Evolutionary conservation across 129 eudicot species (phyloP).

Genomic region (Gnaphalium uliginosum): DNA sequence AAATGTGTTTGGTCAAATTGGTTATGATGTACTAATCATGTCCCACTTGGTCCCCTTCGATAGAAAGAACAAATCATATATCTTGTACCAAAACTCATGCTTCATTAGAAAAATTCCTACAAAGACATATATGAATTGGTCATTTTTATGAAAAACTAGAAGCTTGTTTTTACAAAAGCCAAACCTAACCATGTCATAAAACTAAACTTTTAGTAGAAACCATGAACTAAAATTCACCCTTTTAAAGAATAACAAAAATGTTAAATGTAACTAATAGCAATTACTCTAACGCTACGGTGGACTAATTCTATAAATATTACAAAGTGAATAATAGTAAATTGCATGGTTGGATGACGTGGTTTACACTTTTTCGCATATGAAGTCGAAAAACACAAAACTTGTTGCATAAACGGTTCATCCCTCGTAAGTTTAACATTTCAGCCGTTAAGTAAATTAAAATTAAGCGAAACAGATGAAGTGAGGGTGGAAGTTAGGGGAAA

Average conservation of each 20-base stretch:
- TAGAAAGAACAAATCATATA: background rate
- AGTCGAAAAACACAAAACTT: too few relatives aligned
- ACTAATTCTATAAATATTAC: too few relatives aligned
- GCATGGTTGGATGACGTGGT: too few relatives aligned
- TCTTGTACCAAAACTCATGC: background rate
- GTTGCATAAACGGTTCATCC: too few relatives aligned
- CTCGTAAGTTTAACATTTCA: too few relatives aligned
- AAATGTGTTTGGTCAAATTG: slow-evolving; percentile 20
- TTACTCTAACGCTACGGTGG: too few relatives aligned
- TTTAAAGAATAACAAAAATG: too few relatives aligned
- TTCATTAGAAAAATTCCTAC: background rate
- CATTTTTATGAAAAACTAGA: background rate
- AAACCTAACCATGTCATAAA: background rate
- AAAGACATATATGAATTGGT: background rate
- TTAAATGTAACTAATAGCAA: background rate
- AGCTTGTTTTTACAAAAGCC: background rate
- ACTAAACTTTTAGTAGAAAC: background rate
- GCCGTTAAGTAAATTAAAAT: too few relatives aligned
- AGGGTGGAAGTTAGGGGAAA: too few relatives aligned
- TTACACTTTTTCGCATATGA: too few relatives aligned
- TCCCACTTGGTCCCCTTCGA: background rate
- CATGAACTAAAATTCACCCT: background rate
- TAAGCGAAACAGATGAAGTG: too few relatives aligned
- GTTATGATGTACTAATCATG: slow-evolving; percentile 2
- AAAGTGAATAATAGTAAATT: slow-evolving; percentile 25